These are phyloP conservation scores for Phycomyces nitens DNA, from an alignment of 192 early-diverging fungal genomes.

Conservation along the genomic window DNA sequence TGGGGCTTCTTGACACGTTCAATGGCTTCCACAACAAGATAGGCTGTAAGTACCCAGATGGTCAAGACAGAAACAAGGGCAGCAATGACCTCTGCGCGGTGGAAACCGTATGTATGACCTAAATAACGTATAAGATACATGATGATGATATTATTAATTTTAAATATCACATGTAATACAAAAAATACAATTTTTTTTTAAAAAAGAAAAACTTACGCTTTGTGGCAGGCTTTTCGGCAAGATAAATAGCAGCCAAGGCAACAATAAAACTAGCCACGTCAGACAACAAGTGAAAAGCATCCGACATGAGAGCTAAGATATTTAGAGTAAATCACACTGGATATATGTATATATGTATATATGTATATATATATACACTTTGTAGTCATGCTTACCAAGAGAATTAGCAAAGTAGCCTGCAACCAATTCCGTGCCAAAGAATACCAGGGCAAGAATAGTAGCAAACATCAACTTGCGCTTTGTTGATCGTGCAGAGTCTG, in stretches of 20 bases:
- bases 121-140: too few species aligned
- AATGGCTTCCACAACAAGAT: slow-evolving; percentile 68
- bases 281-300: slow-evolving; percentile 70
- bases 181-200: neutral
- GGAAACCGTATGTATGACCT: slow-evolving; percentile 70
- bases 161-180: too few species aligned
- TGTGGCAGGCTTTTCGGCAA: slow-evolving; percentile 61
- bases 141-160: too few species aligned
- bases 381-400: slow-evolving; percentile 33
- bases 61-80: slow-evolving; percentile 71
- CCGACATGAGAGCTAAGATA: slow-evolving; percentile 72
- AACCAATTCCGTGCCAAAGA: slow-evolving; percentile 62
- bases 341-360: neutral
- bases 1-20: slow-evolving; percentile 60
- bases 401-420: slow-evolving; percentile 55
- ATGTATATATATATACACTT: neutral
- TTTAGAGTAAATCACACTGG: too few species aligned
- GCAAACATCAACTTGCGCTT: slow-evolving; percentile 54
- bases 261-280: slow-evolving; percentile 76
- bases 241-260: slow-evolving; percentile 61
- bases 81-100: slow-evolving; percentile 77
- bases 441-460: slow-evolving; percentile 50
- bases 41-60: slow-evolving; percentile 74
- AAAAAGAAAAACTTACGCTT: slow-evolving; percentile 38
- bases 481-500: slow-evolving; percentile 4